These are phyloP conservation scores for Suillus clintonianus DNA, from an alignment of 768 basidiomycete species.

Conservation along the genomic window DNA sequence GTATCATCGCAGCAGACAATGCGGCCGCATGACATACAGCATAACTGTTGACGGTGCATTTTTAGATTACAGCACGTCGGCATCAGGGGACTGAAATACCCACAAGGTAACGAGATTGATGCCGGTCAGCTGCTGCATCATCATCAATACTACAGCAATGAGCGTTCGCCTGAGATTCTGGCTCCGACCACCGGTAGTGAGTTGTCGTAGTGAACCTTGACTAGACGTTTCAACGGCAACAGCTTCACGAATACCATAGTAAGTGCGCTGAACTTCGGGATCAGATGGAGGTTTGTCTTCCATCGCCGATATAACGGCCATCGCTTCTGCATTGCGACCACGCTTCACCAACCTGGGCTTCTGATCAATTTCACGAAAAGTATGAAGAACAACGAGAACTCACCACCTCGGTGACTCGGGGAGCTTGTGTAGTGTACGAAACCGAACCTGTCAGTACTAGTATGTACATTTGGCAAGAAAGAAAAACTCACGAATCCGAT, in stretches of 20 bases:
- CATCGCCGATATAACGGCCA: conserved; percentile 44
- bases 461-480: neutral
- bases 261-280: conserved; percentile 34
- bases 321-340: conserved; percentile 39
- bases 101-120: conserved; percentile 32
- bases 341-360: conserved; percentile 11
- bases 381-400: neutral
- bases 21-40: conserved; percentile 6
- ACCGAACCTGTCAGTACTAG: neutral
- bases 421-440: conserved; percentile 19
- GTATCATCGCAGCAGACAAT: neutral
- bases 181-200: conserved; percentile 38
- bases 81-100: conserved; percentile 1
- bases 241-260: conserved; percentile 40
- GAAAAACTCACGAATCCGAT: conserved; percentile 30
- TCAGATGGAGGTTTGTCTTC: conserved; percentile 38
- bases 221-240: conserved; percentile 28
- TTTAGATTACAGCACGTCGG: neutral
- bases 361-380: neutral
- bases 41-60: conserved; percentile 8
- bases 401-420: conserved; percentile 39
- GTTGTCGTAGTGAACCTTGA: conserved; percentile 33
- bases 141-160: conserved; percentile 16
- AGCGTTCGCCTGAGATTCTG: conserved; percentile 41
- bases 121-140: conserved; percentile 36